phyloP scores from a whole-genome alignment of 2,329 filamentous ascomycete genomes.

The Apiospora pterosperma region DNA sequence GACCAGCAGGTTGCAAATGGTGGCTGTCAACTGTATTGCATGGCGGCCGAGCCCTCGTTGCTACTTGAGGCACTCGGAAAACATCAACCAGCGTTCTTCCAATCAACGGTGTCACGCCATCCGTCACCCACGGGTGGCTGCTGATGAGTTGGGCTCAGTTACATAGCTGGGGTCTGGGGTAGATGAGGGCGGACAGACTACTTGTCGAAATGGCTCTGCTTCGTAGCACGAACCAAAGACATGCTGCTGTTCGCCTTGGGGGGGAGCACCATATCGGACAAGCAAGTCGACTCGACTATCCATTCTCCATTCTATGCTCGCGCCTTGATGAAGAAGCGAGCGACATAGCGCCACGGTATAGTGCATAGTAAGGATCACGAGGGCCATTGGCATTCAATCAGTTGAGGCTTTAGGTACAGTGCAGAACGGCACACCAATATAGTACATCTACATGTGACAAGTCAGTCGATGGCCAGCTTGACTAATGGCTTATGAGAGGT shows the following conservation, averaged over 20 bases:
- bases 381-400: neutral
- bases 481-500: neutral
- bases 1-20: neutral
- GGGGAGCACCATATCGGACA: neutral
- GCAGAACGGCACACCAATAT: neutral
- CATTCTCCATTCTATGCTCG: neutral
- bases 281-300: neutral
- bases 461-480: neutral
- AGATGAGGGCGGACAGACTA: neutral
- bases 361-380: neutral
- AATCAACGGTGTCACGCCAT: slow-evolving; percentile 1
- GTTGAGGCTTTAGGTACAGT: neutral
- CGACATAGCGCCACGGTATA: neutral
- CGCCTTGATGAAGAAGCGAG: neutral
- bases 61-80: neutral
- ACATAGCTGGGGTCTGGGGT: neutral
- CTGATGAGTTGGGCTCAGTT: neutral
- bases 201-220: neutral
- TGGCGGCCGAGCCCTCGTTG: neutral
- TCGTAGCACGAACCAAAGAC: neutral
- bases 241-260: neutral
- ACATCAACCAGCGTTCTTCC: neutral
- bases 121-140: neutral
- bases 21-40: no score
- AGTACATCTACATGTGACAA: neutral